A percentile compares a stretch with the other conserved stretches of the same genome.
Conservation (phyloP, 257 asterid genomes). For the Verbascum thapsus region DNA sequence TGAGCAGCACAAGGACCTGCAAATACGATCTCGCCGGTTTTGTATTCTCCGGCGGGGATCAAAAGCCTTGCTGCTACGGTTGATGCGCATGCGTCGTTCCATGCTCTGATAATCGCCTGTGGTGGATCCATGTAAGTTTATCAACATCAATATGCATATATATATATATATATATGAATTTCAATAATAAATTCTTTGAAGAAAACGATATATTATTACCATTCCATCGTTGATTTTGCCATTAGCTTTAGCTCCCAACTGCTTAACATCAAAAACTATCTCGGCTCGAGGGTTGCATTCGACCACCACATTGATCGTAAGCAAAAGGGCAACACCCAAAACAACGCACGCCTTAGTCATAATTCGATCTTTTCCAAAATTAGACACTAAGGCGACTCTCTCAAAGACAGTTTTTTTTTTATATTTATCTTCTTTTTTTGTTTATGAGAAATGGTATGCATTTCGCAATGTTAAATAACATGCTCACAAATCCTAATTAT, state of each 20-base stretch:
- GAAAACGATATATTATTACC: conserved; percentile 32
- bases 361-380: background rate
- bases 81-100: conserved; percentile 65
- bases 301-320: conserved; percentile 30
- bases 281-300: conserved; percentile 32
- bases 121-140: background rate
- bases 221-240: conserved; percentile 40
- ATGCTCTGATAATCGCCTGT: conserved; percentile 40
- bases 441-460: background rate
- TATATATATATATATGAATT: background rate
- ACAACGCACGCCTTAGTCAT: conserved; percentile 15
- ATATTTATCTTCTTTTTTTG: no score
- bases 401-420: conserved; percentile 20
- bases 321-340: conserved; percentile 31
- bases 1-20: conserved; percentile 58
- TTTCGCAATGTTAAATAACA: background rate
- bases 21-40: conserved; percentile 49
- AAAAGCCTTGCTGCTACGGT: conserved; percentile 44
- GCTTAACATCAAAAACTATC: conserved; percentile 63
- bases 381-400: conserved; percentile 29
- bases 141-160: background rate
- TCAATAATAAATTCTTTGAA: background rate
- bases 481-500: background rate
- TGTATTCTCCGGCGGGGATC: conserved; percentile 51
- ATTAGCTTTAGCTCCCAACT: conserved; percentile 56